Base-by-base conservation (phyloP, 345 rosid species). In the Euphorbia tirucalli region DNA sequence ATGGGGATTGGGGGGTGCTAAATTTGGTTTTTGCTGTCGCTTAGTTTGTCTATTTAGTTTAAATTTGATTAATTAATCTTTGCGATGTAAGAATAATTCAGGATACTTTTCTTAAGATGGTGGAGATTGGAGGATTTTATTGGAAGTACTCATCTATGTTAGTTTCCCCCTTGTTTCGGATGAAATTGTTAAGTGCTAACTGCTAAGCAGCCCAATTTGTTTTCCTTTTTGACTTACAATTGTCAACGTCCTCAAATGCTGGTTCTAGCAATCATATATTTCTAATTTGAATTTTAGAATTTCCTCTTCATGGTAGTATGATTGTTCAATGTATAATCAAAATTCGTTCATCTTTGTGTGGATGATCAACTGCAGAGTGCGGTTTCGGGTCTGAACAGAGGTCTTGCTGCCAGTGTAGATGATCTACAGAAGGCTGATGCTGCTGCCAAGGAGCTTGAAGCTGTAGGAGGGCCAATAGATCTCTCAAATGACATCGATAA, bases 381-480 rank as follows among this genome's bases (percentile, higher is more conserved):
- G 64, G 96, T 93, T 50, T 88, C 96, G 56, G 96, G 98, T 65
- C 79, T 93, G 25, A 91, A 93, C 78, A 91, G 91, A 85, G 98
- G 96, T 61, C 96, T 93, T 37, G 92, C 87, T 75, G 96, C 96
- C 8, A 85, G 72, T 43, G 77, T 75, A 37, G 92, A 87, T 60
- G 97, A 93, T 74, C 76, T 88, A 49, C 69, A 71, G 74, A 87
- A 73, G 77, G 93, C 92, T 68, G 96, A 91, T 5, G 77, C 68
- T 7, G 93, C 93, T 65, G 89, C 95, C 32, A 94, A 92, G 75
- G 88, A 86, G 70, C 83, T 94, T 32, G 98, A 94, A 83, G 65
- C 76, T 7, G 92, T 71, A 24, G 91, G 87, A 77, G 91, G 95
- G 76, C 81, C 70, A 0, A 92, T 92, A 43, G 95, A 92, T 78